These are phyloP conservation scores for Pyrenochaeta sp. DNA, from an alignment of 2,329 filamentous ascomycete species.

Conservation along the genomic window DNA sequence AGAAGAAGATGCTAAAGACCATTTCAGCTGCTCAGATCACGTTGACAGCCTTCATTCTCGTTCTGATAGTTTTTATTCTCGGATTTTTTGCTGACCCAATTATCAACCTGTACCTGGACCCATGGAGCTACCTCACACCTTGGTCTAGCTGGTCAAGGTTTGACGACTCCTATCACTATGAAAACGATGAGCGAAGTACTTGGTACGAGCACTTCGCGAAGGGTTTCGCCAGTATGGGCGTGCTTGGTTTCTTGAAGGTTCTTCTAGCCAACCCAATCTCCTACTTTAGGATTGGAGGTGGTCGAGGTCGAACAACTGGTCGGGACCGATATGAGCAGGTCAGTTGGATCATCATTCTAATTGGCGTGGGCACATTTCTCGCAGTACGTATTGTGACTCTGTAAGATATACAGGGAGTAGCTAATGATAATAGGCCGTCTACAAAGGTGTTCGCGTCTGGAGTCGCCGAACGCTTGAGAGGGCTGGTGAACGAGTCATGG, in stretches of 20 bases:
- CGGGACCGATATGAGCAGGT: conserved; percentile 80
- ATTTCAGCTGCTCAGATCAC: conserved; percentile 65
- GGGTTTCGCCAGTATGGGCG: conserved; percentile 86
- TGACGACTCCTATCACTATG: conserved; percentile 32
- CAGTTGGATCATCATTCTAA: conserved; percentile 78
- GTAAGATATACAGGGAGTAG: background rate
- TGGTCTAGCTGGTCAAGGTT: conserved; percentile 31
- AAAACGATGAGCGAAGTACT: conserved; percentile 54
- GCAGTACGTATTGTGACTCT: conserved; percentile 63
- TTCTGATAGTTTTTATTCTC: conserved; percentile 78
- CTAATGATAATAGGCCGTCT: conserved; percentile 69
- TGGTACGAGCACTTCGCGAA: conserved; percentile 90
- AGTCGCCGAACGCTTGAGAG: conserved; percentile 76
- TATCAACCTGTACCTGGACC: conserved; percentile 86
- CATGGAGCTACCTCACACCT: conserved; percentile 57
- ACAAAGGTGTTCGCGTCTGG: conserved; percentile 79
- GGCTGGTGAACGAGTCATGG: conserved; percentile 81
- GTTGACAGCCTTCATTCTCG: conserved; percentile 76
- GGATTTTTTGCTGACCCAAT: conserved; percentile 95
- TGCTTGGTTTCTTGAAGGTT: conserved; percentile 85
- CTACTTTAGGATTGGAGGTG: conserved; percentile 73
- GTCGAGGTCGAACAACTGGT: conserved; percentile 69
- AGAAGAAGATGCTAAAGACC: conserved; percentile 20
- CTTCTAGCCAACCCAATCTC: conserved; percentile 78
- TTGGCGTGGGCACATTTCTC: conserved; percentile 83